A percentile compares a stretch with the other conserved stretches of the same genome.
Evolutionary conservation across 176 grass and related monocot genomes (phyloP).

Genomic region (Metroxylon sagu): DNA sequence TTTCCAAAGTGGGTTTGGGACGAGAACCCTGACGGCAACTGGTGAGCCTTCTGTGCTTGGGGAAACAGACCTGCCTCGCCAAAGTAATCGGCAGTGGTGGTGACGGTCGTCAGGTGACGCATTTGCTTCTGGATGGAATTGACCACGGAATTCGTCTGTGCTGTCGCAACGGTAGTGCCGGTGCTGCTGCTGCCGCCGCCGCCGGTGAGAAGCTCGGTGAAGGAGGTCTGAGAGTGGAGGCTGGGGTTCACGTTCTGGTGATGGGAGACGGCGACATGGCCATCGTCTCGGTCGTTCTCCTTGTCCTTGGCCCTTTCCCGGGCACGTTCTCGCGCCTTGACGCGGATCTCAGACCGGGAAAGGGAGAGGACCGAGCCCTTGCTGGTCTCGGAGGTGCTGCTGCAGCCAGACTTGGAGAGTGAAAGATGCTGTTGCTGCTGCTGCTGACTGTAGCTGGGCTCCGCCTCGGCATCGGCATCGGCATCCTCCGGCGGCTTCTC

Average conservation of each 20-base stretch:
- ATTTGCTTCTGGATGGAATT: constrained; percentile 12
- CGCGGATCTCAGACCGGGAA: constrained; percentile 55
- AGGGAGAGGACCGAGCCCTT: constrained; percentile 73
- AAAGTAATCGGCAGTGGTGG: constrained; percentile 27
- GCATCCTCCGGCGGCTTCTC: too few relatives aligned
- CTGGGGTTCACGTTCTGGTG: constrained; percentile 13
- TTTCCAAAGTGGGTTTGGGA: constrained; percentile 35
- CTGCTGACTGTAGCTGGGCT: constrained; percentile 19
- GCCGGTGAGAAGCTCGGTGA: constrained; percentile 73
- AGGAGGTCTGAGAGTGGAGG: constrained; percentile 26
- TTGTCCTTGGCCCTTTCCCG: constrained; percentile 45
- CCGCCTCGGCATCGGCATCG: neutral
- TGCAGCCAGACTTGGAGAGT: constrained; percentile 44
- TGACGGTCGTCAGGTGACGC: too few relatives aligned
- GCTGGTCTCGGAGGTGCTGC: constrained; percentile 77
- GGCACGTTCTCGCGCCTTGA: constrained; percentile 57
- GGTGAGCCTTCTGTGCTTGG: constrained; percentile 8
- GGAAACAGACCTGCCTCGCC: constrained; percentile 15
- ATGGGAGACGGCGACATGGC: constrained; percentile 21
- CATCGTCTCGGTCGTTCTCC: constrained; percentile 26
- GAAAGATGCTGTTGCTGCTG: constrained; percentile 10
- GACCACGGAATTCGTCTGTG: neutral
- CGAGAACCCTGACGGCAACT: constrained; percentile 24
- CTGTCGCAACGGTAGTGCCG: neutral
- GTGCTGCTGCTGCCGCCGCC: constrained; percentile 16